A percentile compares a stretch with the other conserved stretches of the same genome.
Evolutionary conservation across 2,329 filamentous ascomycete species (phyloP).

Genomic region (Cladosporium cucumerinum): DNA sequence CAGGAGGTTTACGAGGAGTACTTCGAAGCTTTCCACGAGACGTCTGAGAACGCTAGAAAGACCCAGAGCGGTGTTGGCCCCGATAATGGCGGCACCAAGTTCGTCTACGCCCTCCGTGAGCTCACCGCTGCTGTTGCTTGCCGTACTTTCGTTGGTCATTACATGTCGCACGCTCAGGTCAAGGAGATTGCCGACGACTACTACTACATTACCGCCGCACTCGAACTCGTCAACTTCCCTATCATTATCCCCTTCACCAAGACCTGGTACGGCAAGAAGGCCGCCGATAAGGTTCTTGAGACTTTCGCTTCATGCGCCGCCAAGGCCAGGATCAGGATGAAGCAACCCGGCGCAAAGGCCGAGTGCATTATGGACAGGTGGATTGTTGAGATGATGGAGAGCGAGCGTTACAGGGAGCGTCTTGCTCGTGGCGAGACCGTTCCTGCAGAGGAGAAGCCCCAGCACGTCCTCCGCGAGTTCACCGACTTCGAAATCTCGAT

Average conservation of each 20-base stretch:
- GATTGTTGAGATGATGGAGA: conserved; percentile 84
- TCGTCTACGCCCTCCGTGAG: conserved; percentile 90
- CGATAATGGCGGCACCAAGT: conserved; percentile 69
- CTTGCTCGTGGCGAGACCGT: conserved; percentile 67
- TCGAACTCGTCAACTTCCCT: conserved; percentile 97
- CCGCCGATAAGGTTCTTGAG: conserved; percentile 82
- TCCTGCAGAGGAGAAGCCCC: conserved; percentile 73
- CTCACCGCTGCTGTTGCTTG: conserved; percentile 92
- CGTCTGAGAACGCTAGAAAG: conserved; percentile 50
- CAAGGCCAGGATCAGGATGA: conserved; percentile 79
- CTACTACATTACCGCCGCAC: conserved; percentile 89
- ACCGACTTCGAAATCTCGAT: conserved; percentile 87
- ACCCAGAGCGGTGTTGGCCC: conserved; percentile 38
- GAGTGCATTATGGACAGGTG: conserved; percentile 95
- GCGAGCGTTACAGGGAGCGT: conserved; percentile 74
- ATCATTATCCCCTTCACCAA: conserved; percentile 93
- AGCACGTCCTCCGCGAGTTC: conserved; percentile 79
- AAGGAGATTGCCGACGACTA: conserved; percentile 96
- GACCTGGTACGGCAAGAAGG: conserved; percentile 96
- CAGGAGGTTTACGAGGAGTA: conserved; percentile 88
- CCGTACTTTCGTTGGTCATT: conserved; percentile 95
- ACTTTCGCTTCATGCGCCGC: conserved; percentile 90
- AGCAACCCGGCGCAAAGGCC: conserved; percentile 76
- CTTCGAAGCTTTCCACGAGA: conserved; percentile 72
- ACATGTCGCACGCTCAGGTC: conserved; percentile 84